Percentiles rank a stretch among this genome's conserved stretches.
Conservation (phyloP, 2,329 filamentous ascomycete genomes). For the Colletotrichum sp. region DNA sequence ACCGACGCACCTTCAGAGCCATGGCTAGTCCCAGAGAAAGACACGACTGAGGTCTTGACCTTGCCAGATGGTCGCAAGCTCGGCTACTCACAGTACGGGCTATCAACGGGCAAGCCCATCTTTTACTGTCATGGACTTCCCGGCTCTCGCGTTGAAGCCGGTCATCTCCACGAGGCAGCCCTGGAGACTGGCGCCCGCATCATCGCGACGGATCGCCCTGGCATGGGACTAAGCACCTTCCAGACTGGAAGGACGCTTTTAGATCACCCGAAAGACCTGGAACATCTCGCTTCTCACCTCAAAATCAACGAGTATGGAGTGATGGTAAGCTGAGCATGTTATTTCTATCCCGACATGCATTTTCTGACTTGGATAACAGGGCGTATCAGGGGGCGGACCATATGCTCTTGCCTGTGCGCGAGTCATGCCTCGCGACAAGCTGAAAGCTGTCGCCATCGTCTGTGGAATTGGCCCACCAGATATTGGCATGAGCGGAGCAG, state of each 20-base stretch:
- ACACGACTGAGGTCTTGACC: slow-evolving; percentile 28
- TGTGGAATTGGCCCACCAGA: slow-evolving; percentile 25
- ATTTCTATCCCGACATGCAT: background rate
- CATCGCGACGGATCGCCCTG: slow-evolving; percentile 45
- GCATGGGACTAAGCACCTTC: slow-evolving; percentile 44
- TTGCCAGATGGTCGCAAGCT: slow-evolving; percentile 45
- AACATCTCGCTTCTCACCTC: slow-evolving; percentile 13
- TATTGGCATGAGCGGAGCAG: slow-evolving; percentile 23
- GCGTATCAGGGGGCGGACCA: slow-evolving; percentile 26
- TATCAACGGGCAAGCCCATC: slow-evolving; percentile 31
- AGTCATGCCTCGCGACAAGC: slow-evolving; percentile 14
- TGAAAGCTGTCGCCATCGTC: slow-evolving; percentile 21
- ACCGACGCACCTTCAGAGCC: background rate
- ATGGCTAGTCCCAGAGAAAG: slow-evolving; percentile 1
- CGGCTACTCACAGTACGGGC: slow-evolving; percentile 45
- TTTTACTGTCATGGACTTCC: slow-evolving; percentile 50
- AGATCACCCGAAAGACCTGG: slow-evolving; percentile 26
- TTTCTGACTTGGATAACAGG: background rate
- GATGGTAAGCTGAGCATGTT: background rate
- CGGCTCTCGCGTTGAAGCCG: slow-evolving; percentile 42
- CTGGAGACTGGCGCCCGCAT: slow-evolving; percentile 32
- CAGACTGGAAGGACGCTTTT: slow-evolving; percentile 34
- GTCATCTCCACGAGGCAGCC: slow-evolving; percentile 29
- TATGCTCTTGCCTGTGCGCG: slow-evolving; percentile 25
- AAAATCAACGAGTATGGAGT: slow-evolving; percentile 2